Evolutionary conservation across 2,329 filamentous ascomycete species (phyloP).

Genomic region (Colletotrichum musae): DNA sequence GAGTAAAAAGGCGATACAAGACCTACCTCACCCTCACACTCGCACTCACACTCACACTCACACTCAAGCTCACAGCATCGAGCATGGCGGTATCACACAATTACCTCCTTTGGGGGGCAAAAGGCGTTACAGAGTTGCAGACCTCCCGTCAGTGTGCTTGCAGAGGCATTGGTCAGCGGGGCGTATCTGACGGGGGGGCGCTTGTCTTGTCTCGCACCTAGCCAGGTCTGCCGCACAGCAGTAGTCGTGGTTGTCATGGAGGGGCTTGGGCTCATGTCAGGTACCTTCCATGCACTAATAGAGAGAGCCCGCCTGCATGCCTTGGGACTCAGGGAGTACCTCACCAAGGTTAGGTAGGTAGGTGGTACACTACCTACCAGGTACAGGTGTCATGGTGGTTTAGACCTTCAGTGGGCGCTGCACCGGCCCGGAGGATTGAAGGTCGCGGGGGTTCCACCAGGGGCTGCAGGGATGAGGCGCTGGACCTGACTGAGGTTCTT

Average conservation of each 20-base stretch:
- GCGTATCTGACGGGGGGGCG: slow-evolving; percentile 23
- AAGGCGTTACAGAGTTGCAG: slow-evolving; percentile 41
- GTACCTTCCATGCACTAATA: not conserved
- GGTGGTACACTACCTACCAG: too few relatives aligned
- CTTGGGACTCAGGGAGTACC: too few relatives aligned
- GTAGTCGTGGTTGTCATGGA: slow-evolving; percentile 10
- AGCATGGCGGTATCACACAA: slow-evolving; percentile 38
- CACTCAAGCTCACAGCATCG: not conserved
- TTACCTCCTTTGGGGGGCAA: slow-evolving; percentile 24
- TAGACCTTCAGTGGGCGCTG: not conserved
- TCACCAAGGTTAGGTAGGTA: too few relatives aligned
- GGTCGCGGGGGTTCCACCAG: not conserved
- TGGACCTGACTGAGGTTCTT: not conserved
- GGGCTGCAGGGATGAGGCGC: slow-evolving; percentile 4
- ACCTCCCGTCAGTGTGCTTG: slow-evolving; percentile 38
- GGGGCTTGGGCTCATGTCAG: slow-evolving; percentile 9
- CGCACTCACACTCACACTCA: too few relatives aligned
- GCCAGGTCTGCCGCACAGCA: slow-evolving; percentile 11
- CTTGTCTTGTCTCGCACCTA: slow-evolving; percentile 19
- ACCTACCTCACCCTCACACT: not conserved
- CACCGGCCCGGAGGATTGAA: slow-evolving; percentile 12
- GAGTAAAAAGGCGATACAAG: slow-evolving; percentile 31
- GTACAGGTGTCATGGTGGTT: too few relatives aligned
- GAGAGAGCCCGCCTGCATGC: too few relatives aligned
- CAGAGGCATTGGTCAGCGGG: slow-evolving; percentile 40